These are phyloP conservation scores for Pseudonitzschia multiseries DNA, from an alignment of 108 stramenopile genomes.

Conservation along the genomic window DNA sequence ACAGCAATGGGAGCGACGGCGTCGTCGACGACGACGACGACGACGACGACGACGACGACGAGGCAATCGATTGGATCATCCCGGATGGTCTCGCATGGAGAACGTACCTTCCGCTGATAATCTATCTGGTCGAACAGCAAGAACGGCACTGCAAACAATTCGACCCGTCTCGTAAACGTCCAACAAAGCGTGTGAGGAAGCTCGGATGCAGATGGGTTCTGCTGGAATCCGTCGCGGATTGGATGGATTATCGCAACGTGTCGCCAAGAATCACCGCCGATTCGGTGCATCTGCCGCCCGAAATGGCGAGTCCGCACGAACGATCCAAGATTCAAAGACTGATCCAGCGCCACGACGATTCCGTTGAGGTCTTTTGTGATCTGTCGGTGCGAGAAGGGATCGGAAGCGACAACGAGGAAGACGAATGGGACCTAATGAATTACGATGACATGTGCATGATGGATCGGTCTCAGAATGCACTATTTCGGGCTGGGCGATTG, in stretches of 20 bases:
- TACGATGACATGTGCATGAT: constrained; percentile 33
- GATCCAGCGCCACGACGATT: constrained; percentile 19
- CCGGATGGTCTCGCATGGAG: constrained; percentile 46
- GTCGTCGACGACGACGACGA: too few species aligned
- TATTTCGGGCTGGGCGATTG: constrained; percentile 40
- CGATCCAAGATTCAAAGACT: constrained; percentile 37
- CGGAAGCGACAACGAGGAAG: constrained; percentile 24
- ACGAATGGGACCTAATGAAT: constrained; percentile 47
- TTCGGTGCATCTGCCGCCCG: constrained; percentile 12
- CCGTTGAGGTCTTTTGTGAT: constrained; percentile 41
- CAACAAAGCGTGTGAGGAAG: background rate
- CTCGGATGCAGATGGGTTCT: constrained; percentile 23
- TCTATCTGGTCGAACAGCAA: constrained; percentile 19
- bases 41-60: background rate
- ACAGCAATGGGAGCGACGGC: background rate
- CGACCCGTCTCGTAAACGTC: background rate
- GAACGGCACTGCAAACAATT: constrained; percentile 6
- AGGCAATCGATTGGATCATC: constrained; percentile 30
- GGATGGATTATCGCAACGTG: constrained; percentile 47
- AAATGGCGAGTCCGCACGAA: constrained; percentile 40
- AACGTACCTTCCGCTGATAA: constrained; percentile 45
- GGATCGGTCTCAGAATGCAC: constrained; percentile 41
- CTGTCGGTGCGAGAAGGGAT: constrained; percentile 34
- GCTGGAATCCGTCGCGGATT: constrained; percentile 47
- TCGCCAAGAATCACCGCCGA: constrained; percentile 27